Conservation (phyloP, 345 rosid species). For the Geranium rotundifolium region DNA sequence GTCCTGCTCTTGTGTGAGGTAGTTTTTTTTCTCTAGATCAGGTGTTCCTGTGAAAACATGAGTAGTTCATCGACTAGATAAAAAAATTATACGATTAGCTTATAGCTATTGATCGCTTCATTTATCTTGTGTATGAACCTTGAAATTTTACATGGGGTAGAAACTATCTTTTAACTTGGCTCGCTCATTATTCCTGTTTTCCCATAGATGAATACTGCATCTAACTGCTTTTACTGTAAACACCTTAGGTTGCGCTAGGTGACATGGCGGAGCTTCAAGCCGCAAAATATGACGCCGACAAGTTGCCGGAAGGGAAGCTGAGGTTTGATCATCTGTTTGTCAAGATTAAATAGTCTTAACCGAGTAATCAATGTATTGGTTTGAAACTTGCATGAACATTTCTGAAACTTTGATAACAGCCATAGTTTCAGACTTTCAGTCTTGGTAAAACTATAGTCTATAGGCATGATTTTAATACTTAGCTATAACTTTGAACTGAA, state of each 20-base stretch:
- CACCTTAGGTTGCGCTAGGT: conserved; percentile 74
- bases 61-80: neutral
- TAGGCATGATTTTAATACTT: no score
- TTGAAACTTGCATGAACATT: neutral
- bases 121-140: neutral
- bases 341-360: neutral
- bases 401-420: no score
- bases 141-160: neutral
- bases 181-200: neutral
- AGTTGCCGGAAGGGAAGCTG: conserved; percentile 65
- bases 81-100: neutral
- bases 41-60: neutral
- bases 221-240: neutral
- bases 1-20: conserved; percentile 91
- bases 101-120: neutral
- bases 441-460: no score
- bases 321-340: conserved; percentile 32
- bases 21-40: conserved; percentile 2
- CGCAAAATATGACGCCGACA: conserved; percentile 57
- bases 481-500: neutral
- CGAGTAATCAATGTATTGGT: no score
- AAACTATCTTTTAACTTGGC: neutral
- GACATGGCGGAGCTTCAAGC: conserved; percentile 62
- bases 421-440: no score
- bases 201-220: neutral